phyloP scores from a whole-genome alignment of 371 early-diverging fungal genomes.

The Actinomucor elegans region DNA sequence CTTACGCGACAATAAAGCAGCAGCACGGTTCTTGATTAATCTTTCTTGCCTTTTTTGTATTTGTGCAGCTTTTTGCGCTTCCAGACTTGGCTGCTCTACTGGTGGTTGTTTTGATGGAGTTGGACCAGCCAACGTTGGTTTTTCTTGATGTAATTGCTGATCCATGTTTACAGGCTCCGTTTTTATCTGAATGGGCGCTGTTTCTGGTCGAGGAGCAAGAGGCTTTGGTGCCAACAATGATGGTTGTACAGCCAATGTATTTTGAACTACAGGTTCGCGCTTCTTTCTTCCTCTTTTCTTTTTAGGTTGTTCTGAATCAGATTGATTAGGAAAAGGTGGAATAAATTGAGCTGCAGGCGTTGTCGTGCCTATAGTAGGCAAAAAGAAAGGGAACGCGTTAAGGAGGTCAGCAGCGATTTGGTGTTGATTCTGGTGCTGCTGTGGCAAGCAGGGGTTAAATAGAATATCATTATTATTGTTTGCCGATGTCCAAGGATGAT shows the following conservation, averaged over 20 bases:
- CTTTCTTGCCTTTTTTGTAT: slow-evolving; percentile 80
- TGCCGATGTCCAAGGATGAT: background rate
- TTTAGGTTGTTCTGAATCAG: slow-evolving; percentile 33
- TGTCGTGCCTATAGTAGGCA: background rate
- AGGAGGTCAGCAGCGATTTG: slow-evolving; percentile 3
- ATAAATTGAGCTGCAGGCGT: background rate
- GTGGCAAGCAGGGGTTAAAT: slow-evolving; percentile 14
- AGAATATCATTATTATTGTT: background rate
- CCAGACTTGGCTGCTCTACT: slow-evolving; percentile 4
- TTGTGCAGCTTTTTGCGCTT: slow-evolving; percentile 35
- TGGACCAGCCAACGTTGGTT: slow-evolving; percentile 6
- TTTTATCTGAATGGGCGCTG: slow-evolving; percentile 6
- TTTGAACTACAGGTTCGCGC: slow-evolving; percentile 18
- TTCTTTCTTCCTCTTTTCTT: slow-evolving; percentile 50
- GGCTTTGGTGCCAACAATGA: slow-evolving; percentile 33
- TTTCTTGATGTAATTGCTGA: too few species aligned
- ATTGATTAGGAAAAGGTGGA: slow-evolving; percentile 3
- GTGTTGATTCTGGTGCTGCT: slow-evolving; percentile 10
- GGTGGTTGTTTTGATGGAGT: background rate
- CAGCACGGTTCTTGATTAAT: slow-evolving; percentile 90
- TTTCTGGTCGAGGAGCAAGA: slow-evolving; percentile 11
- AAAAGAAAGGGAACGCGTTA: slow-evolving; percentile 15
- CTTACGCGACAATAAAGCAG: slow-evolving; percentile 84
- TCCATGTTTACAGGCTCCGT: slow-evolving; percentile 3
- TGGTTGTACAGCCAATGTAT: slow-evolving; percentile 1